Evolutionary conservation across 257 asterid genomes (phyloP).

Genomic region (Fraxinus anomala): DNA sequence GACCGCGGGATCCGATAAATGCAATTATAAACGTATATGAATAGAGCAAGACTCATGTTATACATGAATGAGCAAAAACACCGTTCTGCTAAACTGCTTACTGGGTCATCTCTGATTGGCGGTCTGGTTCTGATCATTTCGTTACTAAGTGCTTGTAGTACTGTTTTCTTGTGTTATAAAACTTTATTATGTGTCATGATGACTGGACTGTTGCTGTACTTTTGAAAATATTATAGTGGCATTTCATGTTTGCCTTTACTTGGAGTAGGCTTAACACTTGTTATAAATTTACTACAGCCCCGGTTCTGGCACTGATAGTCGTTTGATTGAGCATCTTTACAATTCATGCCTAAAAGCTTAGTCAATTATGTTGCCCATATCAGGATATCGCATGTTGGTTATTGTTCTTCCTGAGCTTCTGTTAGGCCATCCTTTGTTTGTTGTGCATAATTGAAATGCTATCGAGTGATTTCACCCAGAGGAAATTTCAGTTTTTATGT

Average conservation of each 20-base stretch:
- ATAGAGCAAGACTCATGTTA: neutral
- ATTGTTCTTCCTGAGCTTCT: neutral
- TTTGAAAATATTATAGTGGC: neutral
- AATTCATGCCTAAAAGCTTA: neutral
- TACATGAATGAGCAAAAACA: neutral
- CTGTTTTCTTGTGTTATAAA: neutral
- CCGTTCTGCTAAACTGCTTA: conserved; percentile 10
- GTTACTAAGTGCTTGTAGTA: neutral
- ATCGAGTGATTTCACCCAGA: neutral
- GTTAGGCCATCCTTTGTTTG: neutral
- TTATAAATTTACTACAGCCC: neutral
- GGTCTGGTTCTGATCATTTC: neutral
- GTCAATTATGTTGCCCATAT: neutral
- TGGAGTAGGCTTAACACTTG: neutral
- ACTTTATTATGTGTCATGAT: neutral
- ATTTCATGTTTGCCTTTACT: neutral
- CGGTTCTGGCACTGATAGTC: neutral
- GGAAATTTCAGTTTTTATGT: neutral
- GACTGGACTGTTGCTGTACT: neutral
- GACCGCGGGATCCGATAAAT: neutral
- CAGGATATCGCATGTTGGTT: neutral
- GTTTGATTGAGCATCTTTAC: neutral
- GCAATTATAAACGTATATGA: neutral
- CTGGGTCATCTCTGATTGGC: conserved; percentile 9
- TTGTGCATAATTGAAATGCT: neutral